A percentile compares a stretch with the other conserved stretches of the same genome.
phyloP scores from a whole-genome alignment of 78 protist genomes.

The Protostelium mycophagum region DNA sequence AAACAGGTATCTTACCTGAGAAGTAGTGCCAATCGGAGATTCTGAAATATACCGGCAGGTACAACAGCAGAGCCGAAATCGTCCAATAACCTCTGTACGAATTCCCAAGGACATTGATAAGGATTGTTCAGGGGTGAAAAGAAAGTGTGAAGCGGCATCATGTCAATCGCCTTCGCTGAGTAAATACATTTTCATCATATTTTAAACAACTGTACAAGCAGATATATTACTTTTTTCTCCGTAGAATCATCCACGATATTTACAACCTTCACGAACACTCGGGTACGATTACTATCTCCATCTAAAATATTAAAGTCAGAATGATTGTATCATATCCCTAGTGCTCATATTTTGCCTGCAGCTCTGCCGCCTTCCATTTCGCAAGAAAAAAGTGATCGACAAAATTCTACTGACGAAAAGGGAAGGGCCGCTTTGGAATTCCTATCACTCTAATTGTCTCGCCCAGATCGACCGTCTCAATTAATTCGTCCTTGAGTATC shows the following conservation, averaged over 20 bases:
- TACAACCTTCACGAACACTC: background rate
- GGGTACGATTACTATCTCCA: background rate
- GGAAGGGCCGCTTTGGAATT: background rate
- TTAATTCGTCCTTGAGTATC: background rate
- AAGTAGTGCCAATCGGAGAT: background rate
- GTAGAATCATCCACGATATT: background rate
- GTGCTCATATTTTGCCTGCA: no score
- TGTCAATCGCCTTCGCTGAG: background rate
- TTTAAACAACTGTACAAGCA: background rate
- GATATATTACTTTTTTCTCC: no score
- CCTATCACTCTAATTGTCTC: background rate
- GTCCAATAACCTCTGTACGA: background rate
- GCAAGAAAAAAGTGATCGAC: no score
- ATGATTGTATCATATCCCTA: background rate
- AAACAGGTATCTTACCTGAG: background rate
- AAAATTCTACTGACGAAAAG: no score
- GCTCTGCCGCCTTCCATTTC: no score
- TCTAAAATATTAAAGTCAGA: background rate
- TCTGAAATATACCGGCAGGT: background rate
- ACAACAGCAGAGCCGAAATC: background rate
- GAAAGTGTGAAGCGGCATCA: background rate
- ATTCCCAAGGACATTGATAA: background rate
- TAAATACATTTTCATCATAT: background rate
- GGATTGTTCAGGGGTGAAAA: background rate
- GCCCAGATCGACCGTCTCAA: background rate